Conservation (phyloP, 805 yeast genomes). For the Candida hungchunana region DNA sequence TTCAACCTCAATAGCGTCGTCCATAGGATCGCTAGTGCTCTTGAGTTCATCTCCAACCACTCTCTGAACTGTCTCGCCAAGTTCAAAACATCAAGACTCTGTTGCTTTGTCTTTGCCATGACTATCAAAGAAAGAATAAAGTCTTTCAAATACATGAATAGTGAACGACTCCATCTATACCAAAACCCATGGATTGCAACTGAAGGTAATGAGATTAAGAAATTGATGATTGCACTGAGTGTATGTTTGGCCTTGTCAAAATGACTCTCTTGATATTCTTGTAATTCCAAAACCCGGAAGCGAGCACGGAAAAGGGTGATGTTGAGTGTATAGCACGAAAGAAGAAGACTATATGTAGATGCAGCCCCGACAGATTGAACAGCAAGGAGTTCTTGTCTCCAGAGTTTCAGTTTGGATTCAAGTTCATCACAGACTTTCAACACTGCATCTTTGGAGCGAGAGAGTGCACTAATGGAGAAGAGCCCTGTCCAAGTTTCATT, state of each 20-base stretch:
- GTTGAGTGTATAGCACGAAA: constrained; percentile 8
- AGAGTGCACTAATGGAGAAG: constrained; percentile 4
- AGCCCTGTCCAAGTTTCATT: constrained; percentile 5
- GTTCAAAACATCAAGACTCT: constrained; percentile 7
- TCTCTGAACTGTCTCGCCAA: constrained; percentile 11
- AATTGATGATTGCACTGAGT: constrained; percentile 2
- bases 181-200: constrained; percentile 9
- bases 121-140: constrained; percentile 7
- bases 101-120: constrained; percentile 5
- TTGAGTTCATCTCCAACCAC: constrained; percentile 13
- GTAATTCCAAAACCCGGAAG: constrained; percentile 3
- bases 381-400: constrained; percentile 3
- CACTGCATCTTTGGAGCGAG: background rate
- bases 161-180: constrained; percentile 12
- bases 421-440: constrained; percentile 1
- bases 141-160: constrained; percentile 14
- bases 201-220: constrained; percentile 1
- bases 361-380: background rate
- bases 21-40: constrained; percentile 9
- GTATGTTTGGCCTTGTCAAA: constrained; percentile 5
- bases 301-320: constrained; percentile 8
- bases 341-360: background rate
- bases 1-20: constrained; percentile 11
- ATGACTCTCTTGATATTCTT: constrained; percentile 2
- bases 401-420: constrained; percentile 1